Conservation (phyloP, 176 grass and related monocot genomes). For the Chloris gayana region DNA sequence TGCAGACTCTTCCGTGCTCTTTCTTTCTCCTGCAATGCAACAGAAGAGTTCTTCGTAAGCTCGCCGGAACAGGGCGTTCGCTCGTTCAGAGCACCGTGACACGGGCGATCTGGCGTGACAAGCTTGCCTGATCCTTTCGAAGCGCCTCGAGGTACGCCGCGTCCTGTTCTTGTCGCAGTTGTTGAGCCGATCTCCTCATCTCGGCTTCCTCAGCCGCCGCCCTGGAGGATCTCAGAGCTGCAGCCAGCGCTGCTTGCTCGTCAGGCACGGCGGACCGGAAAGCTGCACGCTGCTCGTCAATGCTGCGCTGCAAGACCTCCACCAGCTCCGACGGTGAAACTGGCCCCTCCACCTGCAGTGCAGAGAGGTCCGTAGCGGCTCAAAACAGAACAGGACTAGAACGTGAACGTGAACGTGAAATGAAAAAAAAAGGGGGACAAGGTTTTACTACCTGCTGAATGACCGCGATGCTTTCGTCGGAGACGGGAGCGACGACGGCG, state of each 20-base stretch:
- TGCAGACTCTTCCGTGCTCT: slow-evolving; percentile 26
- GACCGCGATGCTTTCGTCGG: slow-evolving; percentile 51
- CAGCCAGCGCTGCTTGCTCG: neutral
- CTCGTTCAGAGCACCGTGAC: neutral
- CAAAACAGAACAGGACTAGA: neutral
- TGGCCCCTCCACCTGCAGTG: slow-evolving; percentile 61
- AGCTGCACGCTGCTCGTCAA: slow-evolving; percentile 57
- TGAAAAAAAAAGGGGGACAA: neutral
- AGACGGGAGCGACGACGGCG: slow-evolving; percentile 55
- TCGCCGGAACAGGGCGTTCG: neutral
- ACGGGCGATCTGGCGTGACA: neutral
- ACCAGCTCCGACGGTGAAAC: slow-evolving; percentile 65
- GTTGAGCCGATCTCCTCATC: slow-evolving; percentile 46
- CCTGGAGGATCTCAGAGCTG: slow-evolving; percentile 31
- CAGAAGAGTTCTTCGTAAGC: neutral
- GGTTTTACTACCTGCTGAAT: slow-evolving; percentile 56
- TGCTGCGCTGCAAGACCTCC: slow-evolving; percentile 68
- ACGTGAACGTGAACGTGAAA: neutral
- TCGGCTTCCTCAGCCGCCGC: slow-evolving; percentile 53
- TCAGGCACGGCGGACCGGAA: slow-evolving; percentile 19
- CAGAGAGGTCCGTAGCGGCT: neutral
- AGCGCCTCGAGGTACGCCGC: slow-evolving; percentile 68
- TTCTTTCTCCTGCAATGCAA: slow-evolving; percentile 54
- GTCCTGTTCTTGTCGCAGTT: slow-evolving; percentile 60
- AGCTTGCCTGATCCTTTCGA: slow-evolving; percentile 58